A percentile compares a stretch with the other conserved stretches of the same genome.
Evolutionary conservation across 345 rosid species (phyloP).

Genomic region (Eucalyptus curtisii): DNA sequence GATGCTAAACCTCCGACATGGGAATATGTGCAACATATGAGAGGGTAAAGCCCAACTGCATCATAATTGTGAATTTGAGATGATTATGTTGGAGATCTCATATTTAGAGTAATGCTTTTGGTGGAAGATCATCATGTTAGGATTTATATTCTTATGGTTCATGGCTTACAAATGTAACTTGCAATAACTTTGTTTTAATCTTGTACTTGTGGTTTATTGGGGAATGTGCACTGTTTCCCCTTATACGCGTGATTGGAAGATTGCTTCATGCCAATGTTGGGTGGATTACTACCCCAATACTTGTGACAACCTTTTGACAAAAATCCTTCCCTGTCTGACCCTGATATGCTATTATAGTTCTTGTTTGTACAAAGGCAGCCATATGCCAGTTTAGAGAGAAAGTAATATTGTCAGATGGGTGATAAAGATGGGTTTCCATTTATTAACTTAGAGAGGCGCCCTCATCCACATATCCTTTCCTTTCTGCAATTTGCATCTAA

Average conservation of each 20-base stretch:
- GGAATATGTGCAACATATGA: conserved; percentile 64
- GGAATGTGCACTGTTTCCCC: not conserved
- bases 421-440: not conserved
- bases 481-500: not conserved
- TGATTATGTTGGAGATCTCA: not conserved
- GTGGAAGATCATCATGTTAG: not conserved
- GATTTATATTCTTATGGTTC: too few species aligned
- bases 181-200: not conserved
- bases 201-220: not conserved
- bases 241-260: not conserved
- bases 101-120: not conserved
- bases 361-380: not conserved
- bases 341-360: not conserved
- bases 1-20: conserved; percentile 55
- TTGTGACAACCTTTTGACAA: not conserved
- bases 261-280: not conserved
- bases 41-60: conserved; percentile 30
- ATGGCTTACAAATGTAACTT: not conserved
- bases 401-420: not conserved
- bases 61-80: not conserved
- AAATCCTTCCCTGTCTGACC: not conserved
- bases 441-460: not conserved
- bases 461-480: not conserved
- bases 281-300: not conserved
- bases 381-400: not conserved